Base-by-base conservation (phyloP, 2,329 filamentous ascomycete species). In the Paecilomyces fulvus region DNA sequence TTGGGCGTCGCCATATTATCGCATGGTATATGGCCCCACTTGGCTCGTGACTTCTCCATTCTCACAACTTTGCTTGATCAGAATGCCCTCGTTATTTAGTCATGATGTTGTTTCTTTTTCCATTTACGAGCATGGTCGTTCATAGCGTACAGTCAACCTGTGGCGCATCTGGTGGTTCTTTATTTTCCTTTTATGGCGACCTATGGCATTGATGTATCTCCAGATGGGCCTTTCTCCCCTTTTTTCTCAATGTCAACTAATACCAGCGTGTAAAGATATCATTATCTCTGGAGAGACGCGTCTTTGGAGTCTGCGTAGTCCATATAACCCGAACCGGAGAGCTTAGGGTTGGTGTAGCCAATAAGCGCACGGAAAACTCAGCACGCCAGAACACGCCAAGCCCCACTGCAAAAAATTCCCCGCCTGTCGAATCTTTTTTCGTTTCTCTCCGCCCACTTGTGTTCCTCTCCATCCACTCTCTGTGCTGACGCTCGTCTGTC, bases 111-210 rank as follows among this genome's bases (percentile, higher is more conserved):
- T 20, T 49, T 28, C 23, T 25, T 20, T 48, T 31, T 8, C 6
- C 3, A n/a, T 37, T 43, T 43, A 43, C 37, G 37, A 43, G 37
- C 37, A 12, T 17, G 37, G 37, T 43, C n/a, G n/a, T 43, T 43
- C 37, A 43, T 43, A 43, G 37, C 37, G 37, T 43, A 17, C 37
- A 17, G 37, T 43, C 37, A 43, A 43, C 20, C 5, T 43, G 37
- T 43, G 37, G 37, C 17, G 14, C 4, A 43, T 43, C n/a, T 30
- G 46, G 30, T 50, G 9, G 31, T 28, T 30, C 43, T 52, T 43
- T 8, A 25, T 59, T 53, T 25, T 37, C 12, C 37, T 53, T 56
- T 53, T 53, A 21, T 10, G 52, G 52, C 23, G 51, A 51, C 31
- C 52, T 30, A 9, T 20, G 20, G 21, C 20, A 49, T 14, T 28